A percentile compares a stretch with the other conserved stretches of the same genome.
phyloP scores from a whole-genome alignment of 2,329 filamentous ascomycete genomes.

The Gaeumannomyces tritici region DNA sequence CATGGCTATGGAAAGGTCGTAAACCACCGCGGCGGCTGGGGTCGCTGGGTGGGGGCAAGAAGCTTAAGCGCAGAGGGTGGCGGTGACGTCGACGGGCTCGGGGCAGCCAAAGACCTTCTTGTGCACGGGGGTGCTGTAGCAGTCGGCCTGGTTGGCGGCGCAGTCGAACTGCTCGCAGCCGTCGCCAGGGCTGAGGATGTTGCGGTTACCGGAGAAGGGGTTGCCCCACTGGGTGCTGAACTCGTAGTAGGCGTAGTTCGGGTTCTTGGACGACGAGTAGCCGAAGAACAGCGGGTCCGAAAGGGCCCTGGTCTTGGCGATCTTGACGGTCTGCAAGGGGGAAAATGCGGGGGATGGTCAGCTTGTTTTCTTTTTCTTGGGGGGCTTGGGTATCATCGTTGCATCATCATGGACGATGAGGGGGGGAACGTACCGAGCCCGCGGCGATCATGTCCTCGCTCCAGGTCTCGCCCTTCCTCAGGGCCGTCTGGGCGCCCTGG shows the following conservation, averaged over 20 bases:
- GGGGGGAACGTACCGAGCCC: conserved; percentile 23
- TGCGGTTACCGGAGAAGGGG: conserved; percentile 26
- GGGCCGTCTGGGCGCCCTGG: conserved; percentile 20
- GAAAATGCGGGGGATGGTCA: not conserved
- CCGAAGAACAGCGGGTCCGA: conserved; percentile 28
- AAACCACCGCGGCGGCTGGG: not conserved
- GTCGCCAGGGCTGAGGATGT: conserved; percentile 23
- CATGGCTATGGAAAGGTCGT: not conserved
- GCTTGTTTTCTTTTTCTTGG: conserved; percentile 7
- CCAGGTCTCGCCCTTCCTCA: conserved; percentile 23
- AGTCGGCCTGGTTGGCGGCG: conserved; percentile 20
- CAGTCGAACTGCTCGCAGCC: conserved; percentile 30
- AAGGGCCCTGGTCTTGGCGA: conserved; percentile 26
- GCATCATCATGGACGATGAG: not conserved
- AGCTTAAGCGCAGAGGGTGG: conserved; percentile 15
- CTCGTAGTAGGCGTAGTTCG: conserved; percentile 29
- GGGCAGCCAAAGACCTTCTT: conserved; percentile 32
- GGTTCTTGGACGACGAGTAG: conserved; percentile 26
- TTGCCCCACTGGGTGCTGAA: conserved; percentile 24
- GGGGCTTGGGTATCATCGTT: not conserved
- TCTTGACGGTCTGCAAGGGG: conserved; percentile 26
- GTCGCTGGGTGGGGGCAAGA: too few relatives aligned
- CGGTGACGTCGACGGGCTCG: conserved; percentile 25
- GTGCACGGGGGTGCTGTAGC: conserved; percentile 27
- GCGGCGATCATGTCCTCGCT: conserved; percentile 21